These are phyloP conservation scores for Litchi chinensis DNA, from an alignment of 345 rosid genomes.

Conservation along the genomic window DNA sequence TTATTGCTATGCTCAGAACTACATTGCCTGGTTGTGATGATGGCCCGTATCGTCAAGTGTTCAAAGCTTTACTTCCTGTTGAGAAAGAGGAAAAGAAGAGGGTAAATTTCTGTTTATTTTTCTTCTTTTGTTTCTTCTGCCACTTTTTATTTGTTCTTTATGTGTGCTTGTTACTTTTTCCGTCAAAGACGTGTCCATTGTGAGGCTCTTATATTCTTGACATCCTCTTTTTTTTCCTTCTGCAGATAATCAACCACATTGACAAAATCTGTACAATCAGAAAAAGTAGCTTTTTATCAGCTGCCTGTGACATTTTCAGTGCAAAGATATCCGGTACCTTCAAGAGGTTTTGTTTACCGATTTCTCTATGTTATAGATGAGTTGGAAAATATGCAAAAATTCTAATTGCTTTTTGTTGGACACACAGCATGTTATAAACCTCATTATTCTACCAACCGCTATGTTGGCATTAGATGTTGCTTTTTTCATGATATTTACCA, in stretches of 20 bases:
- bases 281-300: constrained; percentile 78
- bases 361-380: constrained; percentile 10
- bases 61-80: constrained; percentile 81
- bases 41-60: constrained; percentile 77
- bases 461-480: not conserved
- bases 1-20: constrained; percentile 82
- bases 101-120: constrained; percentile 38
- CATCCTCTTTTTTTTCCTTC: constrained; percentile 16
- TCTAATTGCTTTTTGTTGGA: not conserved
- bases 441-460: constrained; percentile 2
- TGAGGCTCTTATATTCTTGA: constrained; percentile 2
- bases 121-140: not conserved
- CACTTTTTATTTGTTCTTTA: not conserved
- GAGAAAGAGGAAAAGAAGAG: constrained; percentile 87
- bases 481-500: not conserved
- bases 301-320: constrained; percentile 74
- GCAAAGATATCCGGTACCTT: constrained; percentile 98
- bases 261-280: constrained; percentile 73
- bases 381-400: not conserved
- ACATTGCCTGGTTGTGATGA: constrained; percentile 76
- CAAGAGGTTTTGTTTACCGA: constrained; percentile 64
- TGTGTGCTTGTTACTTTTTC: constrained; percentile 2
- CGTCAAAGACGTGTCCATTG: not conserved
- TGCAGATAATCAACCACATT: constrained; percentile 69
- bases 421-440: not conserved